Evolutionary conservation across 805 yeast species (phyloP), one percentile per base, ranked within the genome.

Genomic region (Candida ovalis): DNA sequence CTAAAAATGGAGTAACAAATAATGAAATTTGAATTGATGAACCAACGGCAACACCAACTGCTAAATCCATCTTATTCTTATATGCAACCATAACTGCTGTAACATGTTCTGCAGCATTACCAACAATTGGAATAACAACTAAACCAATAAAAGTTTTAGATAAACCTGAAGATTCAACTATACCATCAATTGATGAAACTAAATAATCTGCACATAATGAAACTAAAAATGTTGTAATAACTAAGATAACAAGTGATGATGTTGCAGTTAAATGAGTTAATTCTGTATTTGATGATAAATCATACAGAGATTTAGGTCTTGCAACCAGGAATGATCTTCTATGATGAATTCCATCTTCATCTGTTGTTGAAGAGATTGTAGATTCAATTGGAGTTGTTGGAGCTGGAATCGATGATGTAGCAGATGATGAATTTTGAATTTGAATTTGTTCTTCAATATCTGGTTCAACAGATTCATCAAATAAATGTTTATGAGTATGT

Each of bases 51-150:
- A 94, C 98, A 49, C 97, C 96, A 57, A 94, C 79, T 13, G 99
- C 97, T 50, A 94, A 77, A 66, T 94, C 98, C 97, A 94, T 94
- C 71, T 94, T 94, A 69, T 94, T 88, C 70, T 90, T 90, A 77
- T 83, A 81, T 21, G 99, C 98, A 43, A 94, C 98, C 52, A 89
- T 78, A 33, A 94, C 86, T 3, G 98, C 96, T 18, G 99, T 94
- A 45, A 89, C 98, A 68, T 94, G 99, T 68, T 94, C 99, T 12
- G 98, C 98, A 2, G 99, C 99, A 61, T 94, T 94, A 48, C 98
- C 99, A 24, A 94, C 98, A 53, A 94, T 92, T 37, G 99, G 99
- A 53, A 94, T 85, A 41, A 94, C 81, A 57, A 94, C 85, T 56
- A 94, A 75, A 65, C 98, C 98, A 60, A 94, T 89, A 60, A 94